Conservation (phyloP, 805 yeast genomes). For the Saccharomycodes ludwigii region DNA sequence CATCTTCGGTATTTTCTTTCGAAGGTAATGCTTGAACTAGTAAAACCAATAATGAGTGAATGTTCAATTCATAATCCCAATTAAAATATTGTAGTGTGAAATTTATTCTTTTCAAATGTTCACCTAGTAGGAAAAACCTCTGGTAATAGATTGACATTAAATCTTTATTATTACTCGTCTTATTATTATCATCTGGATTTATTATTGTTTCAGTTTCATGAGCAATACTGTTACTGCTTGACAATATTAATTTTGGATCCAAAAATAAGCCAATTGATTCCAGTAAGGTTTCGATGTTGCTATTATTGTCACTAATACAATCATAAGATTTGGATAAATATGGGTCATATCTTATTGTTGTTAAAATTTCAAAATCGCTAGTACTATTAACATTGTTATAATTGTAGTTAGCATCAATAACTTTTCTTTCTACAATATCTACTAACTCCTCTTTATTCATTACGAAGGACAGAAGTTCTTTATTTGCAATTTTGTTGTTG, state of each 20-base stretch:
- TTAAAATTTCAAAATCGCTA: conserved; percentile 42
- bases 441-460: too few relatives aligned
- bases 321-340: conserved; percentile 24
- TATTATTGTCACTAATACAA: conserved; percentile 16
- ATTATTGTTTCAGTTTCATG: too few relatives aligned
- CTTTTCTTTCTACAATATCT: too few relatives aligned
- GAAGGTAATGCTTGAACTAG: conserved; percentile 27
- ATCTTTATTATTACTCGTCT: conserved; percentile 8
- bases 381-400: too few relatives aligned
- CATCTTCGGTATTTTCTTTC: conserved; percentile 1
- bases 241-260: conserved; percentile 2
- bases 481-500: too few relatives aligned
- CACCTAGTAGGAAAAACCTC: conserved; percentile 48
- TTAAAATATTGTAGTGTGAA: conserved; percentile 43
- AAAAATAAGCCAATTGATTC: conserved; percentile 8
- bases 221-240: conserved; percentile 7
- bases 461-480: too few relatives aligned
- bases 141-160: conserved; percentile 12
- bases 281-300: conserved; percentile 6
- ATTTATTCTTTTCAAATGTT: conserved; percentile 50
- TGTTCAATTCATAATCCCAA: conserved; percentile 32
- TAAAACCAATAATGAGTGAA: conserved; percentile 28
- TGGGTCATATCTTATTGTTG: conserved; percentile 74
- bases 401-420: too few relatives aligned
- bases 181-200: conserved; percentile 2